Conservation (phyloP, 129 eudicot species). For the Arctium minus region DNA sequence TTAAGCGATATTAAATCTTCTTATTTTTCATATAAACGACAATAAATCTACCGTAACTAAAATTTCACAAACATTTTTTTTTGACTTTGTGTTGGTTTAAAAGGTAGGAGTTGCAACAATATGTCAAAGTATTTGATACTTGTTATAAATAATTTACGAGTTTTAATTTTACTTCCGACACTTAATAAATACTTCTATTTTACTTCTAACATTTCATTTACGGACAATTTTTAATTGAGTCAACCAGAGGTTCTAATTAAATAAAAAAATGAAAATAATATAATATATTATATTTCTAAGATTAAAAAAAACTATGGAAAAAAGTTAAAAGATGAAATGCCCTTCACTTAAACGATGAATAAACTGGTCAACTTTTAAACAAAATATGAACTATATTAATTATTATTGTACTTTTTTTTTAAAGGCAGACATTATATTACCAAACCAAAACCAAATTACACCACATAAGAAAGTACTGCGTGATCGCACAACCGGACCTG, state of each 20-base stretch:
- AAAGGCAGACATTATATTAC: too few species aligned
- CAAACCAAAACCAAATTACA: too few species aligned
- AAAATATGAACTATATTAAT: too few species aligned
- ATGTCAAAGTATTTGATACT: neutral
- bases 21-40: neutral
- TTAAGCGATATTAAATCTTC: neutral
- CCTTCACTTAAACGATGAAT: neutral
- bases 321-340: neutral
- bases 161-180: neutral
- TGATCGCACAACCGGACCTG: too few species aligned
- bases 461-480: too few species aligned
- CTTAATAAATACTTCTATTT: too few species aligned
- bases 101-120: neutral
- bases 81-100: neutral
- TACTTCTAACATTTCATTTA: too few species aligned
- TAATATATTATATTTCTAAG: neutral
- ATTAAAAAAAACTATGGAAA: too few species aligned
- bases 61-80: neutral
- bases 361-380: neutral
- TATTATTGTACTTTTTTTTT: too few species aligned
- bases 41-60: neutral
- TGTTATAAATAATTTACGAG: neutral
- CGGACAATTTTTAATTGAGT: too few species aligned
- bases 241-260: too few species aligned
- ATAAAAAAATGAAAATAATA: too few species aligned